Evolutionary conservation across 768 basidiomycete species (phyloP), one percentile per base, ranked within the genome.

Genomic region (Panellus pusillus): DNA sequence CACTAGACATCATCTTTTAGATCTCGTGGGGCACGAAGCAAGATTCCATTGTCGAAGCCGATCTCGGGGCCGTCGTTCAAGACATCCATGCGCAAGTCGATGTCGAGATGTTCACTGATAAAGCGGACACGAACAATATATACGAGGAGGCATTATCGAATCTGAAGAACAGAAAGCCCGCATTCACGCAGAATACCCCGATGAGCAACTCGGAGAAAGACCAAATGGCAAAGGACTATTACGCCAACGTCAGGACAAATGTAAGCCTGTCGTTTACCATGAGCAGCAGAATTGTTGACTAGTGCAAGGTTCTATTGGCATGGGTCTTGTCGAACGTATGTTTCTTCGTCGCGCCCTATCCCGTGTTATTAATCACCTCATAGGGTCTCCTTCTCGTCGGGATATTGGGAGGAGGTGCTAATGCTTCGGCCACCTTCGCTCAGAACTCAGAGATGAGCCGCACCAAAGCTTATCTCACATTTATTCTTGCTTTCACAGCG

Each of bases 11-110:
- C 41, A 19, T 27, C 28, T 18, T 50, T 4, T 63, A 90, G 87
- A 91, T 91, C 39, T 91, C 91, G 20, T 92, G 94, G 94, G 94
- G 94, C 6, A 98, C 94, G n/a, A 98, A 98, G 70, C 89, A 93
- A 70, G 90, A 93, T 60, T 80, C 80, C 9, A 72, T 78, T 3
- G 78, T 81, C 0, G 86, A 89, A 47, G 79, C 80, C 0, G 93
- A 96, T 65, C 82, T 97, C 15, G 93, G 93, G 9, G 83, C 84
- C 7, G 90, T 94, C 43, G 81, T 84, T 36, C 89, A 92, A 65
- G 86, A 93, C 63, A 84, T 81, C 24, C 76, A 87, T 63, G 86
- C 84, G 13, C 84, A 90, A 61, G 93, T 96, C 41, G 91, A 94
- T 65, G 86, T 96, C 45, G 90, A 94, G 68, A 81, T 95, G 69